Conservation (phyloP, 768 basidiomycete species). For the Lactifluus piperatus region DNA sequence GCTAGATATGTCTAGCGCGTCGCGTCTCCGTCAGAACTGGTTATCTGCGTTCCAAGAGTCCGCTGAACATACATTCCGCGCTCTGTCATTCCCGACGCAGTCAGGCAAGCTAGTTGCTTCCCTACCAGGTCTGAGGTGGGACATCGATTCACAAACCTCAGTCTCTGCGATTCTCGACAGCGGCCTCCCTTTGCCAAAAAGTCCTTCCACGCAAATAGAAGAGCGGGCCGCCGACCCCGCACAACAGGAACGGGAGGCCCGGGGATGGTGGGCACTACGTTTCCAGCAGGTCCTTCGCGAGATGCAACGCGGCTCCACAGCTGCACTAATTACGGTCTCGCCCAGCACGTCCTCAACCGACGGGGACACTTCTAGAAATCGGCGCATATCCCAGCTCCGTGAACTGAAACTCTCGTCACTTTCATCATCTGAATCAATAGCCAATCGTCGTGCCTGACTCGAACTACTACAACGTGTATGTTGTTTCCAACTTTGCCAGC, state of each 20-base stretch:
- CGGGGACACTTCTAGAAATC: neutral
- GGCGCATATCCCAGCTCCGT: constrained; percentile 6
- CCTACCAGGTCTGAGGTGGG: constrained; percentile 24
- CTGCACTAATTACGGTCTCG: neutral
- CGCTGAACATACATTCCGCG: constrained; percentile 38
- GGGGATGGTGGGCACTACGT: constrained; percentile 65
- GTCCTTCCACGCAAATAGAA: constrained; percentile 54
- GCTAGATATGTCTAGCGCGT: constrained; percentile 24
- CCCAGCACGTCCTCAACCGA: neutral
- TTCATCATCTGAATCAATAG: constrained; percentile 15
- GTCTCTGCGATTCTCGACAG: constrained; percentile 34
- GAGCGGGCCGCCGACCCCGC: constrained; percentile 25
- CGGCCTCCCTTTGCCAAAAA: constrained; percentile 57
- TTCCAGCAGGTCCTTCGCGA: constrained; percentile 58
- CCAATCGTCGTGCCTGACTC: constrained; percentile 2
- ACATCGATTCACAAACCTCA: constrained; percentile 28
- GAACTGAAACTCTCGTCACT: constrained; percentile 17
- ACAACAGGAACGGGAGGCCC: constrained; percentile 52
- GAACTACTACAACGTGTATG: neutral
- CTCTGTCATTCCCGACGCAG: constrained; percentile 34
- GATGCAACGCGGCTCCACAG: constrained; percentile 30
- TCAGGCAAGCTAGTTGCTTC: constrained; percentile 25
- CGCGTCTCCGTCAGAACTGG: constrained; percentile 34
- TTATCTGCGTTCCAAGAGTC: constrained; percentile 46
- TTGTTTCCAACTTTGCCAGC: neutral